Conservation (phyloP, 2,329 filamentous ascomycete species). For the Xylaria sp. region DNA sequence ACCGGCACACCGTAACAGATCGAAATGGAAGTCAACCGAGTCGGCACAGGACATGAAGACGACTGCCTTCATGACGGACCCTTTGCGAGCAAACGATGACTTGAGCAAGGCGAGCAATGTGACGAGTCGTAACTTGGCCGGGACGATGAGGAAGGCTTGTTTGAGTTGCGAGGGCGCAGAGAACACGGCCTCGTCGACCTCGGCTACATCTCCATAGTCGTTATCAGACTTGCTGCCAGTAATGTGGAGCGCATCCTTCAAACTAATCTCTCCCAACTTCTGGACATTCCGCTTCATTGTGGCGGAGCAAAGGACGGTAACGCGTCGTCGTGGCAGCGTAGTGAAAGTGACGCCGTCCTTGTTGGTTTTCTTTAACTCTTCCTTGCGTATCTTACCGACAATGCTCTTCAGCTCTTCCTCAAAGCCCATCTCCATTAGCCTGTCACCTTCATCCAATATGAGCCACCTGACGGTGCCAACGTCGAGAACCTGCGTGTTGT, state of each 20-base stretch:
- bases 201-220: slow-evolving; percentile 41
- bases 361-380: slow-evolving; percentile 53
- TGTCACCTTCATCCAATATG: slow-evolving; percentile 90
- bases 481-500: slow-evolving; percentile 84
- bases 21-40: slow-evolving; percentile 94
- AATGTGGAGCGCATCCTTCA: slow-evolving; percentile 87
- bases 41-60: slow-evolving; percentile 96
- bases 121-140: slow-evolving; percentile 85
- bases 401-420: slow-evolving; percentile 90
- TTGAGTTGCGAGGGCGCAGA: slow-evolving; percentile 88
- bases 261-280: slow-evolving; percentile 84
- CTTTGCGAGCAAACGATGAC: slow-evolving; percentile 79
- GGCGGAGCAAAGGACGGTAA: slow-evolving; percentile 89
- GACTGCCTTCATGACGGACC: slow-evolving; percentile 93
- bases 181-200: slow-evolving; percentile 55
- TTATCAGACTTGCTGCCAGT: slow-evolving; percentile 55
- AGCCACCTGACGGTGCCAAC: slow-evolving; percentile 89
- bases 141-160: slow-evolving; percentile 81
- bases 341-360: slow-evolving; percentile 54
- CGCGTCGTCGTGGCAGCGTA: slow-evolving; percentile 67
- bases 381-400: slow-evolving; percentile 68
- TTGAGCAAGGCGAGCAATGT: slow-evolving; percentile 80
- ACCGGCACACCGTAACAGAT: slow-evolving; percentile 56
- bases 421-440: slow-evolving; percentile 97
- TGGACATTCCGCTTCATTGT: slow-evolving; percentile 98